Conservation (phyloP, 495 filamentous ascomycete species). For the Articulospora tetracladia region DNA sequence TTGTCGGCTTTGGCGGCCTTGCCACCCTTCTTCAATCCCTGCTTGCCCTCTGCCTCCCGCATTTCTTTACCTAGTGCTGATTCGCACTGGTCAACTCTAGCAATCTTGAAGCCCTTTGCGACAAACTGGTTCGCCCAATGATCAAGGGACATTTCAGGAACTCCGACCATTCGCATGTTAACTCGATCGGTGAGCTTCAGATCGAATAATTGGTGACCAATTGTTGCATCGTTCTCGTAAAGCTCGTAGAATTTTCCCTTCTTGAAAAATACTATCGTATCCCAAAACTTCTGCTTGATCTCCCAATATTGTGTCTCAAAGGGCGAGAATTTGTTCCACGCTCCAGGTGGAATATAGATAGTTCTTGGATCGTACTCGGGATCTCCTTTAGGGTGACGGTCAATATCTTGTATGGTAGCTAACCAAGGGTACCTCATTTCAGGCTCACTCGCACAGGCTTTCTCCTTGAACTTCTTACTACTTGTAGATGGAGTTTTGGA, state of each 20-base stretch:
- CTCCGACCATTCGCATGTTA: slow-evolving; percentile 98
- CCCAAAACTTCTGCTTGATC: slow-evolving; percentile 97
- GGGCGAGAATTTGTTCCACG: slow-evolving; percentile 75
- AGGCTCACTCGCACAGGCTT: slow-evolving; percentile 73
- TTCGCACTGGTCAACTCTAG: slow-evolving; percentile 93
- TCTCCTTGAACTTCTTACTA: slow-evolving; percentile 59
- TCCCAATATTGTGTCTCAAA: slow-evolving; percentile 99
- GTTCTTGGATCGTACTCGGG: slow-evolving; percentile 92
- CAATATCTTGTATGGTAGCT: slow-evolving; percentile 76
- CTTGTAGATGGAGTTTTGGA: slow-evolving; percentile 36
- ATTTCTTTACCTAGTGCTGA: slow-evolving; percentile 96
- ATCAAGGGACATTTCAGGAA: slow-evolving; percentile 84
- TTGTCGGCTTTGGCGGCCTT: slow-evolving; percentile 72
- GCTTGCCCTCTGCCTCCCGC: slow-evolving; percentile 69
- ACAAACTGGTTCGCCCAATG: slow-evolving; percentile 95
- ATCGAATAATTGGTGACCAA: slow-evolving; percentile 96
- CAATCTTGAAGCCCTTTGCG: slow-evolving; percentile 93
- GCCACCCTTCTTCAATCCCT: slow-evolving; percentile 32
- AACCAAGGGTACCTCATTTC: slow-evolving; percentile 87
- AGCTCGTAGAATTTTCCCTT: slow-evolving; percentile 99
- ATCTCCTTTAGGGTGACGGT: slow-evolving; percentile 73
- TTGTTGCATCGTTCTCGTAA: slow-evolving; percentile 96
- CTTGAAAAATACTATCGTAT: slow-evolving; percentile 98
- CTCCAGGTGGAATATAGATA: slow-evolving; percentile 77
- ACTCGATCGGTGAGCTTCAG: slow-evolving; percentile 96